Percentiles rank a stretch among this genome's conserved stretches.
Conservation (phyloP, 768 basidiomycete species). For the Psilocybe cubensis region DNA sequence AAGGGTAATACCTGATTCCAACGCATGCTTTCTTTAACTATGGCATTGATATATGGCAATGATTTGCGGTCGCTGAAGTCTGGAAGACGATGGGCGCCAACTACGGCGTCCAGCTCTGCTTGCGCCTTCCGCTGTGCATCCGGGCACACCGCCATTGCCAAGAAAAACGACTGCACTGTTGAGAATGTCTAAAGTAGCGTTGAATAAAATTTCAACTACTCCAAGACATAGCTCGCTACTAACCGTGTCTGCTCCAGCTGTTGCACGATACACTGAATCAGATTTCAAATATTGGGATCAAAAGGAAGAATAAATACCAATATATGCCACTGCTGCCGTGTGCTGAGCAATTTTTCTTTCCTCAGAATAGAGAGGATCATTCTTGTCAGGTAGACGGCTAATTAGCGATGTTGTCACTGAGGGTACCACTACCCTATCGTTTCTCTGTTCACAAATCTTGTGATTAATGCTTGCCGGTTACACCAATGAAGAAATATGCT, state of each 20-base stretch:
- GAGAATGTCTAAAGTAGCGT: constrained; percentile 24
- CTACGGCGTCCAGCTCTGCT: constrained; percentile 36
- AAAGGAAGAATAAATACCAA: not conserved
- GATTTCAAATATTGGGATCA: not conserved
- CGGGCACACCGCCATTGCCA: constrained; percentile 34
- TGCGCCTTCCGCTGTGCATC: constrained; percentile 36
- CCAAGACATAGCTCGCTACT: not conserved
- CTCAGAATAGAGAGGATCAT: too few relatives aligned
- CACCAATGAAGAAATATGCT: too few relatives aligned
- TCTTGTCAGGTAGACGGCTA: too few relatives aligned
- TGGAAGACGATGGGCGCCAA: constrained; percentile 35
- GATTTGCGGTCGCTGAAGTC: constrained; percentile 28
- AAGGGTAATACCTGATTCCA: too few relatives aligned
- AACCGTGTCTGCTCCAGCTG: constrained; percentile 28
- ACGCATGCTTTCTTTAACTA: constrained; percentile 33
- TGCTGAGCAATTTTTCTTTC: too few relatives aligned
- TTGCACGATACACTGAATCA: not conserved
- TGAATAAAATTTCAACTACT: not conserved
- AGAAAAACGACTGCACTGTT: constrained; percentile 31
- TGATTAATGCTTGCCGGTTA: too few relatives aligned
- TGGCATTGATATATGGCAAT: constrained; percentile 37
- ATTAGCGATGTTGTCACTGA: too few relatives aligned
- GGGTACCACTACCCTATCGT: too few relatives aligned
- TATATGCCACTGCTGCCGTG: constrained; percentile 3
- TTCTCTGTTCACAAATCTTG: too few relatives aligned